Percentiles rank a stretch among this genome's conserved stretches.
phyloP scores from a whole-genome alignment of 306 rosid genomes.

The Vigna unguiculata region DNA sequence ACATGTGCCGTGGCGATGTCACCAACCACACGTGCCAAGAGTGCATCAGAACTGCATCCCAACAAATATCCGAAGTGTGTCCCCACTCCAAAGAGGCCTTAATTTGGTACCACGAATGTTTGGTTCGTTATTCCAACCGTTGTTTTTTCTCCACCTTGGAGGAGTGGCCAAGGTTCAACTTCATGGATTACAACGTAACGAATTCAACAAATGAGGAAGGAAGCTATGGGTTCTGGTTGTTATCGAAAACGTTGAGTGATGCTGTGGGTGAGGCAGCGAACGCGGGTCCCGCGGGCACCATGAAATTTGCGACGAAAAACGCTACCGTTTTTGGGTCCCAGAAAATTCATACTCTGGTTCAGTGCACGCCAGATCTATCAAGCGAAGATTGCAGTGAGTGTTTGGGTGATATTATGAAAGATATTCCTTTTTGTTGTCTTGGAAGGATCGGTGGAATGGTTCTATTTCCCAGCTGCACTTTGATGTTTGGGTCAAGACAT shows the following conservation, averaged over 20 bases:
- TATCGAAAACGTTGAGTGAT: conserved; percentile 27
- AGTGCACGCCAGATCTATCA: conserved; percentile 42
- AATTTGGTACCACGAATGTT: conserved; percentile 20
- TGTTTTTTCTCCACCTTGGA: conserved; percentile 35
- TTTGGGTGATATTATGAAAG: conserved; percentile 37
- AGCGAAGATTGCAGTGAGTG: conserved; percentile 29
- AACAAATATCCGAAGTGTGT: neutral
- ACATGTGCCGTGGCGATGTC: conserved; percentile 25
- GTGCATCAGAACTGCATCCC: neutral
- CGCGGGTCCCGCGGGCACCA: neutral
- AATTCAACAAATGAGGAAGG: neutral
- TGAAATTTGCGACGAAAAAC: conserved; percentile 38
- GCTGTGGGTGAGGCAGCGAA: conserved; percentile 32
- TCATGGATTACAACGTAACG: neutral
- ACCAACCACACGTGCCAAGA: conserved; percentile 2
- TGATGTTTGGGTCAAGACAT: conserved; percentile 22
- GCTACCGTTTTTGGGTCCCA: neutral
- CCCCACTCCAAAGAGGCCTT: conserved; percentile 15
- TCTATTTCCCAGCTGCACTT: conserved; percentile 41
- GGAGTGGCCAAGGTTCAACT: conserved; percentile 20
- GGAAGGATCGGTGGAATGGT: conserved; percentile 41
- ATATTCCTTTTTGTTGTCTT: conserved; percentile 24
- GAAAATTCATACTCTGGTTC: conserved; percentile 22
- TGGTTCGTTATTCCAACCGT: conserved; percentile 19
- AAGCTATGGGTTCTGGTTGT: conserved; percentile 4